These are phyloP conservation scores for Ganoderma boninense DNA, from an alignment of 1,284 basidiomycete species.

Conservation along the genomic window DNA sequence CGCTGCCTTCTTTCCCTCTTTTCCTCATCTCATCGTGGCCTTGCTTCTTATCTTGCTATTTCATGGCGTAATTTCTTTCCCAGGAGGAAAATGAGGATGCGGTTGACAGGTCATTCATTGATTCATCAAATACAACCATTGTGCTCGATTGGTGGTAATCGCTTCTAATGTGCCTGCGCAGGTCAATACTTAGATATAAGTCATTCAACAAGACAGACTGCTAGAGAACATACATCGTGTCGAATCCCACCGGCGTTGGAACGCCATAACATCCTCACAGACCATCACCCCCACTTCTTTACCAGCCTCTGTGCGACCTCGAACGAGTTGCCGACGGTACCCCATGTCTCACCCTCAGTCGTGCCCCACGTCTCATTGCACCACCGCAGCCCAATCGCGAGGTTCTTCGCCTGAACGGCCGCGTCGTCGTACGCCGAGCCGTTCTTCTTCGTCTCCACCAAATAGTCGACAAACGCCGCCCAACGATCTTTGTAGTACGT, in stretches of 20 bases:
- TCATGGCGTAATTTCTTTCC: neutral
- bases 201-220: neutral
- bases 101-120: neutral
- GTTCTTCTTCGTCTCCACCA: slow-evolving; percentile 40
- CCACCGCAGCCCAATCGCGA: slow-evolving; percentile 47
- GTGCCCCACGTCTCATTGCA: slow-evolving; percentile 39
- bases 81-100: neutral
- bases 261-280: neutral
- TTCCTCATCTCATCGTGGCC: too few relatives aligned
- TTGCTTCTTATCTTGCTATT: neutral
- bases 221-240: neutral
- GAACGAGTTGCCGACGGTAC: slow-evolving; percentile 39
- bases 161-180: neutral
- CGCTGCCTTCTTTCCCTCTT: neutral
- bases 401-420: slow-evolving; percentile 37
- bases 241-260: too few relatives aligned
- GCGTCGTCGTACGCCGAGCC: slow-evolving; percentile 42
- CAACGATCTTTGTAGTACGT: slow-evolving; percentile 49
- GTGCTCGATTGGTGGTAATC: neutral
- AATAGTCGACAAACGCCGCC: slow-evolving; percentile 47
- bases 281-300: slow-evolving; percentile 31
- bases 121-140: neutral
- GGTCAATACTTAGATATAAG: neutral
- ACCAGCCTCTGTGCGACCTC: slow-evolving; percentile 36
- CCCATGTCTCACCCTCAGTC: slow-evolving; percentile 34